phyloP scores from a whole-genome alignment of 2,329 filamentous ascomycete species.

The Fusarium begoniae region DNA sequence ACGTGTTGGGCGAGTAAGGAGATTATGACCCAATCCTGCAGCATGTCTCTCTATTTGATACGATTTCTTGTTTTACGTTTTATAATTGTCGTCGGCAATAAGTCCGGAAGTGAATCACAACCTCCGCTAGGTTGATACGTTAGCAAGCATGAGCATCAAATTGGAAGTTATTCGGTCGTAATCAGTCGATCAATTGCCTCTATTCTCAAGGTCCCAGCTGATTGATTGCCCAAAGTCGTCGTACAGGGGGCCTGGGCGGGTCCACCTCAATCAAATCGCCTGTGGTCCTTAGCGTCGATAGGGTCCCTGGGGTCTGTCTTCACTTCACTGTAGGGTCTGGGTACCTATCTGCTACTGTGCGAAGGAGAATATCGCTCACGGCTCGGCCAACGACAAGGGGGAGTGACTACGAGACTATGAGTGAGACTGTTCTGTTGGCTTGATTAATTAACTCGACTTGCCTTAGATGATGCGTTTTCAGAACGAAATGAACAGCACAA shows the following conservation, averaged over 20 bases:
- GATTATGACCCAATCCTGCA: slow-evolving; percentile 27
- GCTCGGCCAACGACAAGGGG: slow-evolving; percentile 20
- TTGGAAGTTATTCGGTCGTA: slow-evolving; percentile 30
- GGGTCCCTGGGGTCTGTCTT: slow-evolving; percentile 6
- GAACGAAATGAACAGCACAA: not conserved
- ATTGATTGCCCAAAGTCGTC: slow-evolving; percentile 38
- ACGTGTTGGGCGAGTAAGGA: slow-evolving; percentile 4
- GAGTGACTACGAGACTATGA: not conserved
- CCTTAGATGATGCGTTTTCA: not conserved
- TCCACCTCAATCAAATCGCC: slow-evolving; percentile 21
- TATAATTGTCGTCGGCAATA: slow-evolving; percentile 1
- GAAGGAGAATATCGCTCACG: slow-evolving; percentile 22
- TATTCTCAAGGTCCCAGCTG: slow-evolving; percentile 27
- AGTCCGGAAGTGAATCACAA: slow-evolving; percentile 22
- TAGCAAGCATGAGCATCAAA: slow-evolving; percentile 25
- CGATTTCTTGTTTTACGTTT: slow-evolving; percentile 24
- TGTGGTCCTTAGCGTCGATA: slow-evolving; percentile 34
- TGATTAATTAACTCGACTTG: not conserved
- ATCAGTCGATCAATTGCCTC: slow-evolving; percentile 43
- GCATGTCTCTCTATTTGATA: slow-evolving; percentile 11
- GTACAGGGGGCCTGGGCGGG: slow-evolving; percentile 24
- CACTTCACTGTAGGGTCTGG: not conserved
- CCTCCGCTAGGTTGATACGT: slow-evolving; percentile 20
- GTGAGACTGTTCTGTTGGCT: slow-evolving; percentile 14
- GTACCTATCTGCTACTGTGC: slow-evolving; percentile 22